These are phyloP conservation scores for Fraxinus angustifolia DNA, from an alignment of 305 asterid genomes.

Conservation along the genomic window DNA sequence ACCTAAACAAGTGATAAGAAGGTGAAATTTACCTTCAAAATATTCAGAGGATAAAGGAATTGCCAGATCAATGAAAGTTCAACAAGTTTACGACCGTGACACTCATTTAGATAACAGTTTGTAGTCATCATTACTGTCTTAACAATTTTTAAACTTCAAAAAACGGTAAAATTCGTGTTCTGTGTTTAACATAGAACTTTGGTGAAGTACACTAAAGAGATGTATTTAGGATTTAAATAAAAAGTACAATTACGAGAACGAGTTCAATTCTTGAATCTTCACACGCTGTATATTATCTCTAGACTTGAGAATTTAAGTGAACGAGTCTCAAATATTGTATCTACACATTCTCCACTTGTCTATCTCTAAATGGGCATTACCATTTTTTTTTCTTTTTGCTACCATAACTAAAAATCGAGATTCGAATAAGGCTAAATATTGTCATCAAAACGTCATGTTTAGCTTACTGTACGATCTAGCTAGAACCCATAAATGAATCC, in stretches of 20 bases:
- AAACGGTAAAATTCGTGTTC: neutral
- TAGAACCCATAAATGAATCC: neutral
- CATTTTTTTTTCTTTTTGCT: neutral
- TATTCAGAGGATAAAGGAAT: neutral
- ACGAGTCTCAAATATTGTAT: neutral
- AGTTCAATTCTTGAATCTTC: neutral
- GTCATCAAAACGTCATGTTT: neutral
- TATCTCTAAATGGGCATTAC: neutral
- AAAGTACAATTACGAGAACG: neutral
- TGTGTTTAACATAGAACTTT: neutral
- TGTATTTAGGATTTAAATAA: neutral
- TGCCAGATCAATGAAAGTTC: neutral
- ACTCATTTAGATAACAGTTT: neutral
- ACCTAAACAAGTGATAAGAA: conserved; percentile 26
- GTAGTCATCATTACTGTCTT: neutral
- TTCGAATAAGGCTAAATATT: neutral
- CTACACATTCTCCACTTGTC: neutral
- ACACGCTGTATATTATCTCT: neutral
- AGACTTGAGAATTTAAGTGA: neutral
- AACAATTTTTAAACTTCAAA: neutral
- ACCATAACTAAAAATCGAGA: neutral
- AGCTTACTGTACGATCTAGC: neutral
- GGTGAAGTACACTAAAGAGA: neutral
- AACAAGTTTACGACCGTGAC: neutral
- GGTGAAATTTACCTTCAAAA: neutral